Evolutionary conservation across 2,329 filamentous ascomycete species (phyloP).

Genomic region (Pseudogymnoascus sp.): DNA sequence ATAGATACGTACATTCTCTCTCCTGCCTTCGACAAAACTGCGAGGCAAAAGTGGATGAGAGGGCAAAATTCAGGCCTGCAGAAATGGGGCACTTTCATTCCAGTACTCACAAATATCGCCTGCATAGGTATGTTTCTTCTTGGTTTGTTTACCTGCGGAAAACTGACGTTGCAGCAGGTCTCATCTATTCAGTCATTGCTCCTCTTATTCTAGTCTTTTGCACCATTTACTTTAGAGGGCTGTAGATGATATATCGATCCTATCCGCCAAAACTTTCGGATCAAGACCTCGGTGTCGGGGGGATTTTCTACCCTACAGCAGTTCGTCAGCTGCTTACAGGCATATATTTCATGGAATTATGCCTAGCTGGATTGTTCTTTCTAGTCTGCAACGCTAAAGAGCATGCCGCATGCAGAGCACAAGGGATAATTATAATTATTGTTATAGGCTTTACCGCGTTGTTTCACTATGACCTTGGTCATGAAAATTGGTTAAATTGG

Average conservation of each 20-base stretch:
- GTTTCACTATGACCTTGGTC: too few relatives aligned
- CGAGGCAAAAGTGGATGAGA: constrained; percentile 13
- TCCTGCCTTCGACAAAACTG: constrained; percentile 11
- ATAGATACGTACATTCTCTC: constrained; percentile 15
- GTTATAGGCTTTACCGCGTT: too few relatives aligned
- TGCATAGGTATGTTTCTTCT: constrained; percentile 17
- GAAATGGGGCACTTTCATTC: constrained; percentile 15
- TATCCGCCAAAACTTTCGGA: neutral
- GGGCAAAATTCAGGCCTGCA: neutral
- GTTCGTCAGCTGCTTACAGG: constrained; percentile 9
- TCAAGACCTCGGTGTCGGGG: neutral
- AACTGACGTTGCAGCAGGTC: constrained; percentile 11
- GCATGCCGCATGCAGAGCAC: neutral
- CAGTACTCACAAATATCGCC: constrained; percentile 15
- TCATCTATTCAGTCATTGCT: constrained; percentile 20
- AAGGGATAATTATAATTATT: constrained; percentile 10
- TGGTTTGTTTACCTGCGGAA: too few relatives aligned
- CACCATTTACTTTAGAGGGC: constrained; percentile 15
- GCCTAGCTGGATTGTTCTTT: constrained; percentile 10
- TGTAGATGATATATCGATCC: constrained; percentile 16
- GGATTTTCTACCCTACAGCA: neutral
- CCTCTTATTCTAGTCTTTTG: constrained; percentile 17
- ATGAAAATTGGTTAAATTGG: too few relatives aligned
- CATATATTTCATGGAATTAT: constrained; percentile 12
- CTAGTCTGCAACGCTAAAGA: constrained; percentile 2